Conservation (phyloP, 257 asterid species). For the Primulina huaijiensis region DNA sequence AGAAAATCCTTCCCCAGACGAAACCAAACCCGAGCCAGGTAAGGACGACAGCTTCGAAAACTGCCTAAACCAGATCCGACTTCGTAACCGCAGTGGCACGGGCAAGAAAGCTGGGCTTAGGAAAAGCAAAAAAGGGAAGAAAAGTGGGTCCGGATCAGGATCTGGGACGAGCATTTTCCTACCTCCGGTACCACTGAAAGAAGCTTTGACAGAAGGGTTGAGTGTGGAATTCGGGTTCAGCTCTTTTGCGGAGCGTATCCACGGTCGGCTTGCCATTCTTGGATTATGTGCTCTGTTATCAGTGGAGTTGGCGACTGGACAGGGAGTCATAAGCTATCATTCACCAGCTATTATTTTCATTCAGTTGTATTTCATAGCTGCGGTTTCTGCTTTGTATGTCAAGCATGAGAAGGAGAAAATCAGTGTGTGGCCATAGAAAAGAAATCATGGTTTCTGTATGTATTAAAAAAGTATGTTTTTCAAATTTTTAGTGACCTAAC, state of each 20-base stretch:
- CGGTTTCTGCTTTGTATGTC: constrained; percentile 66
- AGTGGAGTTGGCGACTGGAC: constrained; percentile 93
- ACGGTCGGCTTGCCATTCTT: constrained; percentile 74
- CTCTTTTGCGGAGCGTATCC: constrained; percentile 72
- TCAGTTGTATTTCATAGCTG: constrained; percentile 87
- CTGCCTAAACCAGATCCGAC: constrained; percentile 66
- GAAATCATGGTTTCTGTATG: constrained; percentile 16
- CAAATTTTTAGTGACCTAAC: no score
- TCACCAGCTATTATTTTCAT: constrained; percentile 73
- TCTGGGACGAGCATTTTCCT: constrained; percentile 66
- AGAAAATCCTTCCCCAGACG: constrained; percentile 40
- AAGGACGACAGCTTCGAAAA: constrained; percentile 58
- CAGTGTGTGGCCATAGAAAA: constrained; percentile 65
- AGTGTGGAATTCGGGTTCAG: constrained; percentile 90
- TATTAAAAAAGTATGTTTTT: no score
- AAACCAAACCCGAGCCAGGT: constrained; percentile 29
- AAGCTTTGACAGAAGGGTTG: constrained; percentile 70
- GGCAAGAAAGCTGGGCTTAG: constrained; percentile 83
- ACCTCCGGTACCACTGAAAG: constrained; percentile 75
- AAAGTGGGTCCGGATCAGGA: constrained; percentile 40
- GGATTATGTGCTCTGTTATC: constrained; percentile 72
- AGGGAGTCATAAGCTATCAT: constrained; percentile 77
- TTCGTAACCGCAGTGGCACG: constrained; percentile 70
- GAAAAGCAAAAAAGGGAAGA: constrained; percentile 63
- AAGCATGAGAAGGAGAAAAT: constrained; percentile 78